A percentile compares a stretch with the other conserved stretches of the same genome.
These are phyloP conservation scores for Daldinia caldariorum DNA, from an alignment of 495 filamentous ascomycete species.

Conservation along the genomic window DNA sequence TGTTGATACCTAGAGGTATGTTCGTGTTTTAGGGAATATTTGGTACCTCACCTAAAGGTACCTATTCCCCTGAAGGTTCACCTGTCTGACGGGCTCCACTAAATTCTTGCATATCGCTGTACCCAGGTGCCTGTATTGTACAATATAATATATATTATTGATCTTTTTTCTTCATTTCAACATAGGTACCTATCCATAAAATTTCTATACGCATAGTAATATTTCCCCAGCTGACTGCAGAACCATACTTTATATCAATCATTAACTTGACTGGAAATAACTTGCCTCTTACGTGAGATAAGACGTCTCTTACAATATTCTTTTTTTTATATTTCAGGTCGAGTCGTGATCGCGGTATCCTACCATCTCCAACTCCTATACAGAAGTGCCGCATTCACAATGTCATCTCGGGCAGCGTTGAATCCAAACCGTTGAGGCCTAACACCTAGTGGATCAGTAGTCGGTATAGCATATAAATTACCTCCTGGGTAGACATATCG, in stretches of 20 bases:
- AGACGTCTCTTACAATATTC: slow-evolving; percentile 1
- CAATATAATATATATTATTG: too few relatives aligned
- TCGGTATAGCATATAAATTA: neutral
- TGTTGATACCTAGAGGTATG: too few relatives aligned
- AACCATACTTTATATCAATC: neutral
- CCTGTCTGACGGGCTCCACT: neutral
- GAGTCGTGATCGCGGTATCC: slow-evolving; percentile 20
- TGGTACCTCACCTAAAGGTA: neutral
- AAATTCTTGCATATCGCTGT: neutral
- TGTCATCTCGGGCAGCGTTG: slow-evolving; percentile 24
- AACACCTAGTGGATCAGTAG: slow-evolving; percentile 23
- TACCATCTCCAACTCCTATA: slow-evolving; percentile 21
- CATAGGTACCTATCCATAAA: too few relatives aligned
- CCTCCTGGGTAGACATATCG: neutral
- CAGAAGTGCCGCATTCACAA: slow-evolving; percentile 3
- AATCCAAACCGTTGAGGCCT: slow-evolving; percentile 25
- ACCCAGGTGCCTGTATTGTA: too few relatives aligned
- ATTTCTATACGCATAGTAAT: neutral
- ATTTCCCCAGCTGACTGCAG: neutral
- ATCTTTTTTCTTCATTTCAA: neutral
- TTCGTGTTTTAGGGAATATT: neutral
- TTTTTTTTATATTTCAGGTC: neutral
- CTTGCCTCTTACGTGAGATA: slow-evolving; percentile 18
- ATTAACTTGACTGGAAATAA: neutral
- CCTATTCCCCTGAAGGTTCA: neutral